These are phyloP conservation scores for Ascochyta lentis DNA, from an alignment of 2,329 filamentous ascomycete genomes.

Conservation along the genomic window DNA sequence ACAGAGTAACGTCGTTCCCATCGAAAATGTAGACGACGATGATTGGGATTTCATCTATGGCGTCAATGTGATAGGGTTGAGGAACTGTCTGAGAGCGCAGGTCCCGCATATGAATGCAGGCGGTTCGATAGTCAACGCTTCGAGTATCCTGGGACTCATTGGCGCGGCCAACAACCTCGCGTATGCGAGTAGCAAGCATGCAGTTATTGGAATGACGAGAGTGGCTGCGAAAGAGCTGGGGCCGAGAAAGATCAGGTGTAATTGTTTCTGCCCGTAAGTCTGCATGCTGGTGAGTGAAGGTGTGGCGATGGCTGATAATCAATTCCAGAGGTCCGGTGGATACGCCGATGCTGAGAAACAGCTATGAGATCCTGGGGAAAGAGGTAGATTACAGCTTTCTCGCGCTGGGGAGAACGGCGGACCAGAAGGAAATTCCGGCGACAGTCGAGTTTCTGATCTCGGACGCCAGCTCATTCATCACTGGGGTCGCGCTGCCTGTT, in stretches of 20 bases:
- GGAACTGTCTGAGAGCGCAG: constrained; percentile 50
- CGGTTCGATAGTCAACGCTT: constrained; percentile 53
- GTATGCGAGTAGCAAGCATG: constrained; percentile 51
- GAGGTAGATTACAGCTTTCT: constrained; percentile 31
- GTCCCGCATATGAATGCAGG: constrained; percentile 50
- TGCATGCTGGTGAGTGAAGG: neutral
- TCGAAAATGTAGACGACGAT: constrained; percentile 44
- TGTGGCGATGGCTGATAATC: neutral
- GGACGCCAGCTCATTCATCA: constrained; percentile 55
- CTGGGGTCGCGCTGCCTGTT: constrained; percentile 54
- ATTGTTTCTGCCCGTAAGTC: constrained; percentile 47
- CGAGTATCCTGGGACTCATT: constrained; percentile 60
- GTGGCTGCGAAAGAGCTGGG: constrained; percentile 51
- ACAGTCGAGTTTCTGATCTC: constrained; percentile 58
- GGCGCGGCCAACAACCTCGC: constrained; percentile 48
- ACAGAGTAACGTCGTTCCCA: constrained; percentile 26
- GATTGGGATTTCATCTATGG: constrained; percentile 51
- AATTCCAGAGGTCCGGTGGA: constrained; percentile 37
- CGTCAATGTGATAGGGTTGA: constrained; percentile 49
- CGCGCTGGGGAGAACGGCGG: constrained; percentile 33
- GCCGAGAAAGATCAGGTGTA: constrained; percentile 42
- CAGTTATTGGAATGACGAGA: constrained; percentile 50
- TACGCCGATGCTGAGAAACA: constrained; percentile 44
- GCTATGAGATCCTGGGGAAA: constrained; percentile 25
- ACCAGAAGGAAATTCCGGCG: constrained; percentile 51